Evolutionary conservation across 2,329 filamentous ascomycete species (phyloP).

Genomic region (Colletotrichum nymphaeae): DNA sequence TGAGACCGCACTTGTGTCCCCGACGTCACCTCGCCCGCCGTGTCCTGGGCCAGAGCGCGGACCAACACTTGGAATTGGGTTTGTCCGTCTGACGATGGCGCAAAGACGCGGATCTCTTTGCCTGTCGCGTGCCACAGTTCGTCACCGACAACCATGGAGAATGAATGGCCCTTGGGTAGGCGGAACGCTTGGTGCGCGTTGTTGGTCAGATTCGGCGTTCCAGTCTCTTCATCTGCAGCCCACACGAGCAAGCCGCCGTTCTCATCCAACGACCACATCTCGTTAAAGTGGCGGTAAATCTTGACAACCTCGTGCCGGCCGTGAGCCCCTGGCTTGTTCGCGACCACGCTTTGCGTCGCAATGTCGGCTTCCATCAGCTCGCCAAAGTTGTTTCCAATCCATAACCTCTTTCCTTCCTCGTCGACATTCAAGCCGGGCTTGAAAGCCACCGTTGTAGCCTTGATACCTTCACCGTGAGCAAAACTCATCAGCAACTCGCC

Average conservation of each 20-base stretch:
- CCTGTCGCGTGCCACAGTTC: constrained; percentile 89
- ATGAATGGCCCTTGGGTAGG: constrained; percentile 83
- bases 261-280: constrained; percentile 95
- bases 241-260: constrained; percentile 88
- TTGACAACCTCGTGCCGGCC: constrained; percentile 82
- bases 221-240: constrained; percentile 75
- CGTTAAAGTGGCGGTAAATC: constrained; percentile 87
- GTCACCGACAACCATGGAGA: constrained; percentile 87
- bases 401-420: constrained; percentile 84
- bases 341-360: constrained; percentile 74
- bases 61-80: constrained; percentile 80
- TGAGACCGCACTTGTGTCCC: constrained; percentile 81
- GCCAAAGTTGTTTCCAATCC: constrained; percentile 90
- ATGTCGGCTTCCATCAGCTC: constrained; percentile 93
- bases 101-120: constrained; percentile 88
- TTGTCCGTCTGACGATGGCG: constrained; percentile 76
- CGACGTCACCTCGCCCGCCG: constrained; percentile 87
- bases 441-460: constrained; percentile 84
- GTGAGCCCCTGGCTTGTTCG: constrained; percentile 78
- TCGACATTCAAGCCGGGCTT: constrained; percentile 83
- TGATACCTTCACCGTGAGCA: constrained; percentile 86
- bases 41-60: constrained; percentile 75
- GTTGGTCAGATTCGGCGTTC: constrained; percentile 78
- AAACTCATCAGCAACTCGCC: constrained; percentile 86
- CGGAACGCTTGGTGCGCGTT: constrained; percentile 80